Conservation (phyloP, 2,329 filamentous ascomycete species). For the Cercospora citrullina region DNA sequence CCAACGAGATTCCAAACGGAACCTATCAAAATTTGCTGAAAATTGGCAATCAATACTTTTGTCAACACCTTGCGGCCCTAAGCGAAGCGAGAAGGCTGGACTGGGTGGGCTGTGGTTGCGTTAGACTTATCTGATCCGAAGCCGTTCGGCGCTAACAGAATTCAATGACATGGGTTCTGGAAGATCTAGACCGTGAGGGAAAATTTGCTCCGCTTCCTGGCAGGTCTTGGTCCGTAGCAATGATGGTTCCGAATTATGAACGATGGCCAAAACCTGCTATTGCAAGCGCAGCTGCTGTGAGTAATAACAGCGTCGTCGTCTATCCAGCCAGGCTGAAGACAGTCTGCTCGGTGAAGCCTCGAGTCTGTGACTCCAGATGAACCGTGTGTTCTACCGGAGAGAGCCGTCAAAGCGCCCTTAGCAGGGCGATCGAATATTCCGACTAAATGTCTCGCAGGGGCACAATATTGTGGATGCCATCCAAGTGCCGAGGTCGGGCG, state of each 20-base stretch:
- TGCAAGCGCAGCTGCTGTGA: no score
- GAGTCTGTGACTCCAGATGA: no score
- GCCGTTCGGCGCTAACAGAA: not conserved
- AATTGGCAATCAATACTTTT: not conserved
- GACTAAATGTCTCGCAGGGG: not conserved
- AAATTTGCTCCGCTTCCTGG: not conserved
- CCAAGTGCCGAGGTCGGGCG: not conserved
- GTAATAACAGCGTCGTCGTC: not conserved
- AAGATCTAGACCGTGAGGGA: not conserved
- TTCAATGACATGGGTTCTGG: not conserved
- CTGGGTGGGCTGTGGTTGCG: not conserved
- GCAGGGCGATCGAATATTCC: not conserved
- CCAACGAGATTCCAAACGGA: not conserved
- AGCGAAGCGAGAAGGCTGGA: not conserved
- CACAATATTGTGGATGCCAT: not conserved
- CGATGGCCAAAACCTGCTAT: not conserved
- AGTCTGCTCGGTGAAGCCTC: not conserved
- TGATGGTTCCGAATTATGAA: not conserved
- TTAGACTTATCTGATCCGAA: slow-evolving; percentile 9
- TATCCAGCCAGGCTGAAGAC: not conserved
- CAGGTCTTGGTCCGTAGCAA: not conserved
- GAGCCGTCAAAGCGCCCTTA: not conserved
- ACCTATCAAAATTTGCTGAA: not conserved
- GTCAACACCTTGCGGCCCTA: not conserved
- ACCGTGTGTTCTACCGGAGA: not conserved